These are phyloP conservation scores for Intubia oerlemansii DNA, from an alignment of 2,329 filamentous ascomycete genomes.

Conservation along the genomic window DNA sequence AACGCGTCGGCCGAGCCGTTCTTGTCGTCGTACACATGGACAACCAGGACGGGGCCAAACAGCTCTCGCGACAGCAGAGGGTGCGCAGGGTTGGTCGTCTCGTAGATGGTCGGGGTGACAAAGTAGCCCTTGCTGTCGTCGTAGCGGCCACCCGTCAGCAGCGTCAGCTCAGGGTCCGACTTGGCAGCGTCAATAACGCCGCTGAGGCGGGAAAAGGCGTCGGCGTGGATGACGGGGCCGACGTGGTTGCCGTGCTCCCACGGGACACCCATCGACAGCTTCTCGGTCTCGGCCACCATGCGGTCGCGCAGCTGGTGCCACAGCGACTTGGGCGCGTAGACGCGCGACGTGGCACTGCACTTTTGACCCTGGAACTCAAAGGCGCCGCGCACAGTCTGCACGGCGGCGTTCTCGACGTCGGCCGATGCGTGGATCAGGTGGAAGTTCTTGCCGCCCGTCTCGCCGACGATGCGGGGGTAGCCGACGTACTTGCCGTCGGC, in stretches of 20 bases:
- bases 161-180: constrained; percentile 18
- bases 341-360: constrained; percentile 26
- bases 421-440: constrained; percentile 25
- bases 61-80: constrained; percentile 23
- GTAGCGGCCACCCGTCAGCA: constrained; percentile 22
- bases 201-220: constrained; percentile 22
- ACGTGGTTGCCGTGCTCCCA: constrained; percentile 18
- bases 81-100: constrained; percentile 18
- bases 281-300: constrained; percentile 16
- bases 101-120: constrained; percentile 25
- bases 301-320: constrained; percentile 18
- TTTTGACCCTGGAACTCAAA: constrained; percentile 31
- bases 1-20: constrained; percentile 19
- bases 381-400: constrained; percentile 23
- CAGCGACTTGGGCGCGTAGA: constrained; percentile 30
- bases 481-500: constrained; percentile 62
- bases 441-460: constrained; percentile 32
- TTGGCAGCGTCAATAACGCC: constrained; percentile 22
- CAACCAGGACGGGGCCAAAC: constrained; percentile 24
- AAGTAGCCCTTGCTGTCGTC: constrained; percentile 21
- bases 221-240: constrained; percentile 26
- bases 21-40: constrained; percentile 25
- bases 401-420: constrained; percentile 22
- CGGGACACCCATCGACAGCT: constrained; percentile 13
- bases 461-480: constrained; percentile 36